These are phyloP conservation scores for Pseudogymnoascus sp. DNA, from an alignment of 2,329 filamentous ascomycete genomes.

Conservation along the genomic window DNA sequence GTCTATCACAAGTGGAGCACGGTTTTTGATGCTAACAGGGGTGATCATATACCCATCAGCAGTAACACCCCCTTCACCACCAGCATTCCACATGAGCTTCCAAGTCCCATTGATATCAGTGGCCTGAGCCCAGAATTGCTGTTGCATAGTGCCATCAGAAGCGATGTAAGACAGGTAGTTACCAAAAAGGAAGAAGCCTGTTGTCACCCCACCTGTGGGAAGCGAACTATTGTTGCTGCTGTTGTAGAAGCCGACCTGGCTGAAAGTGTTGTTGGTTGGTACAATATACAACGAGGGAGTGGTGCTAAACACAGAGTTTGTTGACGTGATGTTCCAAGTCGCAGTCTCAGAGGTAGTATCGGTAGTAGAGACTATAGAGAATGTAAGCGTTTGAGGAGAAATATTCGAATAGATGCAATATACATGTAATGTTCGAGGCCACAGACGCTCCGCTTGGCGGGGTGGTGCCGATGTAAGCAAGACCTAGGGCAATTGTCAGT, in stretches of 20 bases:
- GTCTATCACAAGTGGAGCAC: not conserved
- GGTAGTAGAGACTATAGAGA: not conserved
- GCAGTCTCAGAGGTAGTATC: conserved; percentile 18
- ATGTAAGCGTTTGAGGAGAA: conserved; percentile 19
- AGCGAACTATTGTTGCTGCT: conserved; percentile 16
- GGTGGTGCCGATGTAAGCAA: conserved; percentile 28
- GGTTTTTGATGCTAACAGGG: not conserved
- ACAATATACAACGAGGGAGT: conserved; percentile 21
- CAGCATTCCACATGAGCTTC: conserved; percentile 22
- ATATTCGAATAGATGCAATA: conserved; percentile 18
- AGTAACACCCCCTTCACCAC: not conserved
- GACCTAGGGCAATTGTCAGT: conserved; percentile 17
- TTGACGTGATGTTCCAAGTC: conserved; percentile 21
- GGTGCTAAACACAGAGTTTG: conserved; percentile 18
- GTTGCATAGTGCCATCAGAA: conserved; percentile 17
- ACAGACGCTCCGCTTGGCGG: conserved; percentile 16
- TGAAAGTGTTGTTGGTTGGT: conserved; percentile 19
- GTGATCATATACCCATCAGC: not conserved
- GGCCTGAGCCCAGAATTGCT: conserved; percentile 22
- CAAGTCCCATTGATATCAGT: conserved; percentile 18
- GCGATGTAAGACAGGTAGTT: conserved; percentile 26
- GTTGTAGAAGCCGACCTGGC: conserved; percentile 24
- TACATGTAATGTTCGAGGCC: conserved; percentile 28
- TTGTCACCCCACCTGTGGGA: conserved; percentile 18
- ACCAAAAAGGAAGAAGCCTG: conserved; percentile 29